Evolutionary conservation across 768 basidiomycete genomes (phyloP).

Genomic region (Galerina marginata): DNA sequence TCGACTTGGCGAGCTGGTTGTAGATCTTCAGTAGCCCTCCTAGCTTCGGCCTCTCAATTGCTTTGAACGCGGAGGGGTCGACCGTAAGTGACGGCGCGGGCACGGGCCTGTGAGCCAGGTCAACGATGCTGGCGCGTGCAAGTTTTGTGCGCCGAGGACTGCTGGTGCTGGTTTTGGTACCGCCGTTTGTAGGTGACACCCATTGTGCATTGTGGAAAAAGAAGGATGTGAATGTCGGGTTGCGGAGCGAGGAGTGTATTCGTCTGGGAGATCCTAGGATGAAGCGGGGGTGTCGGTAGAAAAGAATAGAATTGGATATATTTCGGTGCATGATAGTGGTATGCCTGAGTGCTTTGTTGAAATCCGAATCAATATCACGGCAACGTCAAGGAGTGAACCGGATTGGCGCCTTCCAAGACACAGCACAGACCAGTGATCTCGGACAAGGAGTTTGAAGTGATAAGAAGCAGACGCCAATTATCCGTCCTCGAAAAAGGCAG

Average conservation of each 20-base stretch:
- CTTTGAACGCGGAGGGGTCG: conserved; percentile 32
- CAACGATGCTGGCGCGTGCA: conserved; percentile 5
- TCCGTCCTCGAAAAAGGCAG: no score
- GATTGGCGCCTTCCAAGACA: no score
- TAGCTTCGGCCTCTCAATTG: conserved; percentile 50
- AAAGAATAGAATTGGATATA: not conserved
- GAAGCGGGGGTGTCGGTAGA: not conserved
- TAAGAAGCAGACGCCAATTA: no score
- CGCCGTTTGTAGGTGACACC: conserved; percentile 30
- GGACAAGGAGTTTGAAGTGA: no score
- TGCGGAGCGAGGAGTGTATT: conserved; percentile 18
- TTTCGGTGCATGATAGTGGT: conserved; percentile 4
- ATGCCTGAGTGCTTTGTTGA: not conserved
- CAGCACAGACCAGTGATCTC: no score
- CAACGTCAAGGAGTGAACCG: no score
- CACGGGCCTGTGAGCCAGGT: conserved; percentile 17
- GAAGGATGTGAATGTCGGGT: conserved; percentile 53
- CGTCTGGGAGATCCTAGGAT: conserved; percentile 1
- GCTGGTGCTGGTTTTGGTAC: conserved; percentile 10
- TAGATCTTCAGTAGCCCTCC: conserved; percentile 68
- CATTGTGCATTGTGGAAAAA: conserved; percentile 70
- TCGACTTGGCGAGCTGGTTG: conserved; percentile 81
- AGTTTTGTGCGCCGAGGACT: conserved; percentile 10
- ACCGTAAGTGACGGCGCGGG: conserved; percentile 17
- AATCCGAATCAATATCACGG: no score